Evolutionary conservation across 768 basidiomycete species (phyloP), one percentile per base, ranked within the genome.

Genomic region (Mrakia frigida): DNA sequence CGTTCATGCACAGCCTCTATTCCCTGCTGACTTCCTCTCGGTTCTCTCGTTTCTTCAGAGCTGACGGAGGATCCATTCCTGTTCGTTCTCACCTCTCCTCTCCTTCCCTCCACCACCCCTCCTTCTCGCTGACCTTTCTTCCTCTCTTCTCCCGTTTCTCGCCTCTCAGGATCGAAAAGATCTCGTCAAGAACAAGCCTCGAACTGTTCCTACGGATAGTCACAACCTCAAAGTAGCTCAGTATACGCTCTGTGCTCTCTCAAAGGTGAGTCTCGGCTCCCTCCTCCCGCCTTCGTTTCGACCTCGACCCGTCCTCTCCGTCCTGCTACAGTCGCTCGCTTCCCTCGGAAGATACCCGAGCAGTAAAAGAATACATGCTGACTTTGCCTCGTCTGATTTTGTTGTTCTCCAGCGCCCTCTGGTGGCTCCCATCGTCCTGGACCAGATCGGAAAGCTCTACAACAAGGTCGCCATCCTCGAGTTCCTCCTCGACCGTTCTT

Each of bases 401-500:
- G 67, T 50, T 63, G n/a, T 18, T 53, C 14, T 37, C 6, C 81
- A 95, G 93, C 88, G 88, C 73, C 90, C 89, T n/a, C 86, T 98
- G 1, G 89, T 90, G 80, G 90, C 92, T 76, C 97, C 97, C 0
- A 86, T 98, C 7, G 97, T 98, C 0, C 90, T 94, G 0, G 96
- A 94, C 84, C 90, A 90, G 0, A 87, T 98, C 0, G 97, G 97
- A 16, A 96, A 95, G 83, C 85, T 99, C 0, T 98, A 98, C 82
- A 99, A 98, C 84, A 97, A 96, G 82, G 96, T 96, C 80, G 89
- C 95, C 0, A 86, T 99, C 37, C 88, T 99, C 56, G 93, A 97
- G 82, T 96, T 90, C 83, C 86, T 98, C 43, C 84, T 98, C 23
- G 92, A 96, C 82, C 89, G 88, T 80, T 85, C 88, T 5, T 87